Evolutionary conservation across 805 yeast genomes (phyloP).

Genomic region (Saccharomycopsis fermentans): DNA sequence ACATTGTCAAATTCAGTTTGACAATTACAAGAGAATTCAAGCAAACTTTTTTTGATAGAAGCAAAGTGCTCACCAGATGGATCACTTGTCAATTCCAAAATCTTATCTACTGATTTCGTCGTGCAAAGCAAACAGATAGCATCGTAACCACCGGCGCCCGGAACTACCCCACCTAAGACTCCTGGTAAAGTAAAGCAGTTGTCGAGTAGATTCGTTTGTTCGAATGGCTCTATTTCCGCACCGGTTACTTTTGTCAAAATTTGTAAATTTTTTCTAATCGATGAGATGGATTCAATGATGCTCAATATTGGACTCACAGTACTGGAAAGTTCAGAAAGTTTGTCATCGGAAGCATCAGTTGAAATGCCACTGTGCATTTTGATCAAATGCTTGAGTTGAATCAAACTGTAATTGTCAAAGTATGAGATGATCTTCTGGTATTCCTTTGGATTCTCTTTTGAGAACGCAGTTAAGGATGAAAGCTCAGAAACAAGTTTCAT

Average conservation of each 20-base stretch:
- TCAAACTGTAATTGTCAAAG: constrained; percentile 14
- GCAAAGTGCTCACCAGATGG: constrained; percentile 8
- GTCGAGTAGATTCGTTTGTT: constrained; percentile 64
- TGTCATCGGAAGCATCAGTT: constrained; percentile 19
- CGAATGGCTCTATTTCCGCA: constrained; percentile 81
- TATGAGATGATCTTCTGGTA: constrained; percentile 26
- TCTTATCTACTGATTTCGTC: constrained; percentile 30
- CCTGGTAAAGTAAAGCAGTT: constrained; percentile 50
- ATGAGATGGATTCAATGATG: constrained; percentile 32
- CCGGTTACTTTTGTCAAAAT: constrained; percentile 53
- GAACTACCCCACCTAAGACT: constrained; percentile 91
- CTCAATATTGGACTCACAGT: constrained; percentile 24
- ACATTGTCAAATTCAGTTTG: constrained; percentile 19
- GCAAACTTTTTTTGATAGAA: constrained; percentile 4
- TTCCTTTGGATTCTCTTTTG: constrained; percentile 23
- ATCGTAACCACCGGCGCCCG: constrained; percentile 98
- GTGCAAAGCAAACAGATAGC: constrained; percentile 71
- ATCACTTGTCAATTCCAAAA: constrained; percentile 23
- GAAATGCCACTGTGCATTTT: constrained; percentile 9
- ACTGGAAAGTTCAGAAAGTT: constrained; percentile 14
- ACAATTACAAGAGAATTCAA: background rate
- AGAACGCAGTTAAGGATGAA: constrained; percentile 28
- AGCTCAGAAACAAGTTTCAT: constrained; percentile 42
- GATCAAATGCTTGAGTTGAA: constrained; percentile 18
- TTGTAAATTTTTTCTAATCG: constrained; percentile 50